Evolutionary conservation across 139 green algal genomes (phyloP).

Genomic region (Ostreobium quekettii): DNA sequence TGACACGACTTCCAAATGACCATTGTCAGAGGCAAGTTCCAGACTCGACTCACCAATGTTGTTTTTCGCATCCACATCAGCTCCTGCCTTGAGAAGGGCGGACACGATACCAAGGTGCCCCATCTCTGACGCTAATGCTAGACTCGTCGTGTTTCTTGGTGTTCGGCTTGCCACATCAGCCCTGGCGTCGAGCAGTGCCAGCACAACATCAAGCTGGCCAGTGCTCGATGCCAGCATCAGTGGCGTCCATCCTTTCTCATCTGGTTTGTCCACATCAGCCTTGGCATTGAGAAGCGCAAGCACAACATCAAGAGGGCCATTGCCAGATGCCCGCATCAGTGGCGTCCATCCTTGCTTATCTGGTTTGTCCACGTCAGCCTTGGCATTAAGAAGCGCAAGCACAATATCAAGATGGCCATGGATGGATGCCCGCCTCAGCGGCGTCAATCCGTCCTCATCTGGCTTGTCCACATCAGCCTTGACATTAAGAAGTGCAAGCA

Average conservation of each 20-base stretch:
- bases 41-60: slow-evolving; percentile 5
- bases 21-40: slow-evolving; percentile 20
- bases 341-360: not conserved
- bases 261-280: not conserved
- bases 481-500: too few species aligned
- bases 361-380: too few species aligned
- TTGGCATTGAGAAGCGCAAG: not conserved
- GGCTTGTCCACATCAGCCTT: not conserved
- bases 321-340: not conserved
- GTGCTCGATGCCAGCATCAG: slow-evolving; percentile 16
- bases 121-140: slow-evolving; percentile 10
- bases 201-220: slow-evolving; percentile 11
- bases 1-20: slow-evolving; percentile 20
- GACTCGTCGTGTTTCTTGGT: too few species aligned
- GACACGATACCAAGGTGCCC: slow-evolving; percentile 13
- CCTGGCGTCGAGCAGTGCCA: slow-evolving; percentile 18
- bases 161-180: not conserved
- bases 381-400: too few species aligned
- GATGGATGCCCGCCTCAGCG: too few species aligned
- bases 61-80: not conserved
- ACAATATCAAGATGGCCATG: too few species aligned
- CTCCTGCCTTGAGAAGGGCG: slow-evolving; percentile 11
- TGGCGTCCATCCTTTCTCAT: not conserved
- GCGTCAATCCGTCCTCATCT: too few species aligned
- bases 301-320: not conserved